Evolutionary conservation across 2,329 filamentous ascomycete genomes (phyloP), one percentile per base, ranked within the genome.

Genomic region (Sporothrix inflata): DNA sequence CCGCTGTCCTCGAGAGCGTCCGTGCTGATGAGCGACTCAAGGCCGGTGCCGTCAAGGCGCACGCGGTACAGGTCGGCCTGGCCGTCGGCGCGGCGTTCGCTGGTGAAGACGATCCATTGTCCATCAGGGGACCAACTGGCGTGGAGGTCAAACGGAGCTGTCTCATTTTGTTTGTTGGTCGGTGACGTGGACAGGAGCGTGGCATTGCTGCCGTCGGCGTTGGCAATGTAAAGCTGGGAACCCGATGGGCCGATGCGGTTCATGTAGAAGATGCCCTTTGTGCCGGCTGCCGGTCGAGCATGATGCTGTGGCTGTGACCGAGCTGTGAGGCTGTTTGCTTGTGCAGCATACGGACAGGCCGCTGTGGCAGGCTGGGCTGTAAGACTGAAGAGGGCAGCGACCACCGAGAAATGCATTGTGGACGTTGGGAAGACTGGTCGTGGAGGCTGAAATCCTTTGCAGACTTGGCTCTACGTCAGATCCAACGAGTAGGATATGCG

Each of bases 21-120:
- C 4, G 30, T 63, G 24, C 19, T 12, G 16, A 63, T 16, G 12
- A 63, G 7, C 14, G 57, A 42, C 34, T 63, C 57, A 30, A 63
- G 57, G 14, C n/a, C 30, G 14, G 49, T 40, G 16, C 24, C 65
- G 16, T 51, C 45, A 16, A 45, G 45, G 24, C 16, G 16, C 24
- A 51, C 65, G 1, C 65, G 65, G 30, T 53, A 68, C 24, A 68
- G 19, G 19, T 63, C 57, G 30, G 57, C 34, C 57, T 63, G 57
- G 34, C 57, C 57, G 16, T 38, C 57, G 30, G 24, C 57, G 6
- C 57, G 57, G 34, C 65, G 65, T 16, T 68, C 65, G 45, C 65
- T 68, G 47, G 45, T 68, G 30, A 68, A 68, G 47, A 63, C 34
- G 34, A 63, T 63, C 57, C 57, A 63, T 6, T 53, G 24, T n/a